phyloP scores from a whole-genome alignment of 768 basidiomycete genomes.

The Hebeloma cylindrosporum region DNA sequence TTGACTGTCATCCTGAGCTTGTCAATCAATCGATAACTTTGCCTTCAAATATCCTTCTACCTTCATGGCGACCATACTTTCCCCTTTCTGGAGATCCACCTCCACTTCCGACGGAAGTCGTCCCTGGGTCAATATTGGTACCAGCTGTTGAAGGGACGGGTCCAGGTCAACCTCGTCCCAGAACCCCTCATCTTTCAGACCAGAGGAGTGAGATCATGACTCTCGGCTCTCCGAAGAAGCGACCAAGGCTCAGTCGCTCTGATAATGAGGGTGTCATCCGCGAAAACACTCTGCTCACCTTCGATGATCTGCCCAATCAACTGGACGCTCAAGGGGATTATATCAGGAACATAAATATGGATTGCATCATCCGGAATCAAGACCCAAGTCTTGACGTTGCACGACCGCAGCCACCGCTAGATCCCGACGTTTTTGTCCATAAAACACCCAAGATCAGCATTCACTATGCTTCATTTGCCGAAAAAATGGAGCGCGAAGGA shows the following conservation, averaged over 20 bases:
- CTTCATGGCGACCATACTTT: constrained; percentile 10
- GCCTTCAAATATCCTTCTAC: constrained; percentile 15
- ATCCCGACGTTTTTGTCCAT: constrained; percentile 15
- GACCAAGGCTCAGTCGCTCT: too few species aligned
- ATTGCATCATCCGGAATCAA: constrained; percentile 5
- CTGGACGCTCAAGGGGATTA: constrained; percentile 6
- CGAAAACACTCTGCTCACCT: too few species aligned
- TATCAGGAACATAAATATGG: neutral
- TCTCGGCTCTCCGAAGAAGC: constrained; percentile 13
- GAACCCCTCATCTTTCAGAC: constrained; percentile 1
- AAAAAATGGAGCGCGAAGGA: constrained; percentile 8
- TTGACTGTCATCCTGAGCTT: constrained; percentile 14
- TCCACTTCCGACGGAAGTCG: constrained; percentile 5
- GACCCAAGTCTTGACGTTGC: constrained; percentile 17
- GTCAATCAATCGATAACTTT: constrained; percentile 3
- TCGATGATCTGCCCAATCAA: constrained; percentile 14
- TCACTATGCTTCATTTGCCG: constrained; percentile 22
- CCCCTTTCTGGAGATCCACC: constrained; percentile 1
- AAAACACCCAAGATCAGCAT: constrained; percentile 17
- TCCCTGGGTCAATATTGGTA: constrained; percentile 9
- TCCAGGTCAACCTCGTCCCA: neutral
- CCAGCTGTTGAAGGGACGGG: constrained; percentile 11
- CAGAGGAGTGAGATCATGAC: neutral
- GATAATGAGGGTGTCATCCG: too few species aligned
- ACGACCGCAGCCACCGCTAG: constrained; percentile 22